A percentile compares a stretch with the other conserved stretches of the same genome.
These are phyloP conservation scores for Vaccinium corymbosum DNA, from an alignment of 148 eudicot genomes.

Conservation along the genomic window DNA sequence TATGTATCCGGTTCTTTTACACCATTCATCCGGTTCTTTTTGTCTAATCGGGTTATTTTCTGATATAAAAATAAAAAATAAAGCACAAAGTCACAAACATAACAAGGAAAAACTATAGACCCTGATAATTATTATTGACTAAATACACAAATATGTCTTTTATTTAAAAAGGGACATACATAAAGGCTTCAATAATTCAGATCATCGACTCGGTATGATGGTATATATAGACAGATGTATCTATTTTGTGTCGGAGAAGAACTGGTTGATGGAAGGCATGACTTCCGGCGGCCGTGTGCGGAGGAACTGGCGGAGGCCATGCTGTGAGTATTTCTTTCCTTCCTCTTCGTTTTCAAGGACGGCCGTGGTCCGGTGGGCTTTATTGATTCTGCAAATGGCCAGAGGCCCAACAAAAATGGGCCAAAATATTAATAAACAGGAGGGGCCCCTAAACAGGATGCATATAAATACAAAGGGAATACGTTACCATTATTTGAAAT, in stretches of 20 bases:
- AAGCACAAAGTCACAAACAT: not conserved
- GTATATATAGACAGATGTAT: not conserved
- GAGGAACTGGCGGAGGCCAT: slow-evolving; percentile 67
- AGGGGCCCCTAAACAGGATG: not conserved
- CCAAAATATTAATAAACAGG: not conserved
- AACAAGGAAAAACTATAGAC: not conserved
- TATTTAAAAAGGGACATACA: no score
- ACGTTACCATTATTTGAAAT: no score
- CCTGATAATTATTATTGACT: not conserved
- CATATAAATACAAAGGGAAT: not conserved
- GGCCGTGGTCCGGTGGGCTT: slow-evolving; percentile 42
- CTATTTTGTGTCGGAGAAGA: slow-evolving; percentile 49
- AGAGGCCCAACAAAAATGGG: not conserved
- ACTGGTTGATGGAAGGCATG: slow-evolving; percentile 77
- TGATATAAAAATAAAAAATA: no score
- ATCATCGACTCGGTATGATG: not conserved
- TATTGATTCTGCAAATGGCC: slow-evolving; percentile 46
- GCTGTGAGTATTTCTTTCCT: slow-evolving; percentile 70
- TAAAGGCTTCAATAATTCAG: not conserved
- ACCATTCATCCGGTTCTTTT: not conserved
- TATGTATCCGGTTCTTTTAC: no score
- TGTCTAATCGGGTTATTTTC: not conserved
- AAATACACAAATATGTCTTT: not conserved
- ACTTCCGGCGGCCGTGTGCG: slow-evolving; percentile 78
- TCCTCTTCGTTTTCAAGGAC: slow-evolving; percentile 71